Evolutionary conservation across 2,329 filamentous ascomycete genomes (phyloP).

Genomic region (Nothopassalora personata): DNA sequence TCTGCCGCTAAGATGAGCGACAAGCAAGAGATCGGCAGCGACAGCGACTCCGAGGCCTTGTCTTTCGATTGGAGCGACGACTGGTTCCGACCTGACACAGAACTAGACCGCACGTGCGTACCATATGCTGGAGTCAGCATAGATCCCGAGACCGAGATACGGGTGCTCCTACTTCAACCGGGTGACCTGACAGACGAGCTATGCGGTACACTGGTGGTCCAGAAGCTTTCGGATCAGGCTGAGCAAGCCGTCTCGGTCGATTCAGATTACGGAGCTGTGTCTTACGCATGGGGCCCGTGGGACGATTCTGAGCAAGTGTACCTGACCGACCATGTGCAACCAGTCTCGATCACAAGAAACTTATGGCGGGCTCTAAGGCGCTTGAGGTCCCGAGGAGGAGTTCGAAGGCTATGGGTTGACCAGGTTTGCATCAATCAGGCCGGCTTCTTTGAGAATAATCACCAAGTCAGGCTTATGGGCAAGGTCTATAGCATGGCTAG

Average conservation of each 20-base stretch:
- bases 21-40: too few species aligned
- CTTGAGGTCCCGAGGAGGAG: background rate
- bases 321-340: background rate
- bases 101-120: too few species aligned
- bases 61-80: too few species aligned
- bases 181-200: background rate
- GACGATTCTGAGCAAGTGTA: too few species aligned
- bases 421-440: constrained; percentile 34
- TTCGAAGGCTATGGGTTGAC: constrained; percentile 33
- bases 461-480: constrained; percentile 36
- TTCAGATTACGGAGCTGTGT: background rate
- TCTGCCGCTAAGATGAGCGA: too few species aligned
- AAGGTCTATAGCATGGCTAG: constrained; percentile 27
- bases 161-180: background rate
- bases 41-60: too few species aligned
- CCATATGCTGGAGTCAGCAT: background rate
- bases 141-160: background rate
- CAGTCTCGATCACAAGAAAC: background rate
- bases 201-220: background rate
- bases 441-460: constrained; percentile 28
- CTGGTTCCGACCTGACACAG: too few species aligned
- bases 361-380: background rate
- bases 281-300: background rate
- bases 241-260: background rate
- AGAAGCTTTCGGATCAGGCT: background rate